Evolutionary conservation across 495 filamentous ascomycete species (phyloP), one percentile per base, ranked within the genome.

Genomic region (Neurospora sp.): DNA sequence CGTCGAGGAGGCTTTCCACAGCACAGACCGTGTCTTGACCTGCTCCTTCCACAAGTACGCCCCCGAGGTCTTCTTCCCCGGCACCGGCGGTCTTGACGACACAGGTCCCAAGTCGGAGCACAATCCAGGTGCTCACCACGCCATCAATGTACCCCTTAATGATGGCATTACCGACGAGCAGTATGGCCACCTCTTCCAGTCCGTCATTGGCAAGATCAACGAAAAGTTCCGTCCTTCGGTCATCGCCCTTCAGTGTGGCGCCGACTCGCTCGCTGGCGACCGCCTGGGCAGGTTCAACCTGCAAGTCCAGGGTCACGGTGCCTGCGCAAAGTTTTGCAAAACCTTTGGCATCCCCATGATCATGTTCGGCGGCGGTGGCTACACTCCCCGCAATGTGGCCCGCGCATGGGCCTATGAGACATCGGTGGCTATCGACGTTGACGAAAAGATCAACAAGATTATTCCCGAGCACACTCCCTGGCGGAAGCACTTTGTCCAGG

Each of bases 1-100:
- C 73, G 96, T 99, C 31, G 96, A 99, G 81, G 95, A 98, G 78
- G 96, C 96, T 8, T 99, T 99, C 77, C 97, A 96, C 78, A 96
- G 94, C 22, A 99, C 96, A 18, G 95, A 99, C 83, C 90, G 96
- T 76, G 96, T 99, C 78, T 97, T 99, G 95, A 98, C 96, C 0
- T 91, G 94, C 46, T 97, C 94, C 18, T 98, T 98, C 82, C 96
- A 99, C 84, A 99, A 99, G 77, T 99, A 97, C 82, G 93, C 86
- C 69, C 85, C 84, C 85, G 88, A 94, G 73, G 89, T 93, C 75
- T 99, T 98, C 81, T 99, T 99, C 81, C 96, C 96, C 10, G 96
- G 96, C 71, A 98, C 96, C 2, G 96, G 96, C 73, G 93, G 91
- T 73, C 88, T 97, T 61, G 93, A 96, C 40, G 94, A 98, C 80